These are phyloP conservation scores for Prunus dulcis DNA, from an alignment of 306 rosid species.

Conservation along the genomic window DNA sequence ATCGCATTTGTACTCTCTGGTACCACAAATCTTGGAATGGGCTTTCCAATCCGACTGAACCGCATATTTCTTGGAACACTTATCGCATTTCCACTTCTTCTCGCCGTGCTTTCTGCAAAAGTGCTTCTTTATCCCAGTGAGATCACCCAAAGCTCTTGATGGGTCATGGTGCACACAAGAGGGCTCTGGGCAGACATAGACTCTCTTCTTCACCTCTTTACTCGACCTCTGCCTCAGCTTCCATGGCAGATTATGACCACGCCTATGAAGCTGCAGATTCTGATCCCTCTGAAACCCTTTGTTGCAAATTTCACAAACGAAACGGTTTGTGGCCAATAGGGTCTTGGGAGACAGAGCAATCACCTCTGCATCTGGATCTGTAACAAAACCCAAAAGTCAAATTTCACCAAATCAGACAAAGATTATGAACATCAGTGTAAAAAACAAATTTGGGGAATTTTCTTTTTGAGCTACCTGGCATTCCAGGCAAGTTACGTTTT, in stretches of 20 bases:
- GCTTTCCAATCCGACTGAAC: constrained; percentile 99
- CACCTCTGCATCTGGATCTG: constrained; percentile 98
- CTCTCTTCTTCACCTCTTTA: constrained; percentile 79
- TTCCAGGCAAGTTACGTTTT: constrained; percentile 87
- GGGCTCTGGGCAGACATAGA: constrained; percentile 83
- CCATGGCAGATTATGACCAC: constrained; percentile 96
- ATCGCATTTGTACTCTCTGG: constrained; percentile 91
- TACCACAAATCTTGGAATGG: constrained; percentile 85
- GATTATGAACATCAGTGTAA: background rate
- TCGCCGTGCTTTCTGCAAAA: constrained; percentile 93
- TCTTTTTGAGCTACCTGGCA: constrained; percentile 62
- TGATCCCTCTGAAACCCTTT: constrained; percentile 97
- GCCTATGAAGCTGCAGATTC: constrained; percentile 88
- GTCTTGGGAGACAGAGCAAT: constrained; percentile 88
- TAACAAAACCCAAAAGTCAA: background rate
- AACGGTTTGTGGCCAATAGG: constrained; percentile 77
- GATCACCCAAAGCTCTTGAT: constrained; percentile 82
- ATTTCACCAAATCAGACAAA: background rate
- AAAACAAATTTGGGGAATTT: background rate
- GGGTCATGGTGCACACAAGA: constrained; percentile 92
- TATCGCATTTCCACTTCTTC: constrained; percentile 97
- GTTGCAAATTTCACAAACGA: constrained; percentile 88
- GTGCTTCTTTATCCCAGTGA: constrained; percentile 91
- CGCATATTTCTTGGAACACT: constrained; percentile 89
- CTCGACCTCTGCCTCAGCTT: constrained; percentile 76